Evolutionary conservation across 306 rosid species (phyloP).

Genomic region (Begonia fuchsioides): DNA sequence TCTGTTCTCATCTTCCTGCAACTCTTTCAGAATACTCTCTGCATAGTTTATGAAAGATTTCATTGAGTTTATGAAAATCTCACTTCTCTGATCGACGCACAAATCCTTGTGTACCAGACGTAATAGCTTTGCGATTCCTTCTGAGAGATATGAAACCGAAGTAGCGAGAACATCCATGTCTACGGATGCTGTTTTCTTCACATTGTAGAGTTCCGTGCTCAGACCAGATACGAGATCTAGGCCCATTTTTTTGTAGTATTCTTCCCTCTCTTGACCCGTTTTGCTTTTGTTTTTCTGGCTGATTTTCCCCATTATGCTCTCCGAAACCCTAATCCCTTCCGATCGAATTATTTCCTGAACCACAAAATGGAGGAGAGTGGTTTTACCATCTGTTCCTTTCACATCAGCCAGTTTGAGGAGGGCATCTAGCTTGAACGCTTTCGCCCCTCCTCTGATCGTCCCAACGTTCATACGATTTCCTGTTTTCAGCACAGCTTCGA

Average conservation of each 20-base stretch:
- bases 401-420: conserved; percentile 87
- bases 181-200: conserved; percentile 67
- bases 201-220: conserved; percentile 77
- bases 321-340: conserved; percentile 72
- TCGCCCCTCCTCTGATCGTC: conserved; percentile 87
- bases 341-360: conserved; percentile 77
- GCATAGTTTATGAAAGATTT: conserved; percentile 35
- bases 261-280: conserved; percentile 64
- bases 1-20: conserved; percentile 53
- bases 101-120: conserved; percentile 27
- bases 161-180: conserved; percentile 74
- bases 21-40: conserved; percentile 34
- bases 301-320: conserved; percentile 90
- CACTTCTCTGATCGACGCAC: conserved; percentile 22
- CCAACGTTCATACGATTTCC: conserved; percentile 97
- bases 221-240: conserved; percentile 74
- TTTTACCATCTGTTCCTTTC: conserved; percentile 86
- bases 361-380: conserved; percentile 81
- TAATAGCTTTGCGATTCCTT: conserved; percentile 35
- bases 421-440: conserved; percentile 80
- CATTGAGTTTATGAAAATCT: conserved; percentile 29
- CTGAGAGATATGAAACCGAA: conserved; percentile 49
- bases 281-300: conserved; percentile 38
- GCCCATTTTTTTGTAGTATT: conserved; percentile 77
- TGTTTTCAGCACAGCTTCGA: conserved; percentile 86